These are phyloP conservation scores for Vicia faba DNA, from an alignment of 306 rosid genomes.

Conservation along the genomic window DNA sequence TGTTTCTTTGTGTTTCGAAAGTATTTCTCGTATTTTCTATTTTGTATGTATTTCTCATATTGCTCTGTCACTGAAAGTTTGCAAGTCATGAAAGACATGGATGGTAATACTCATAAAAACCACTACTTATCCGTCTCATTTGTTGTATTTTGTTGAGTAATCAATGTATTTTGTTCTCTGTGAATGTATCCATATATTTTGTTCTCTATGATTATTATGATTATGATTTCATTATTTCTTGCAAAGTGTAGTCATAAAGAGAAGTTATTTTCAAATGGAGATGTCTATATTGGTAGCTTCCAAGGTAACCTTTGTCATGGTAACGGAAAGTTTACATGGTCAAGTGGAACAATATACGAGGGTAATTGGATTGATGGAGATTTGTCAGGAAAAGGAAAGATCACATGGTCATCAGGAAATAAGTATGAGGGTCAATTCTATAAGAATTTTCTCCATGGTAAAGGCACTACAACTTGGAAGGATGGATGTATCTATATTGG, in stretches of 20 bases:
- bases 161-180: too few species aligned
- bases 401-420: background rate
- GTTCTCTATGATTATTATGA: too few species aligned
- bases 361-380: background rate
- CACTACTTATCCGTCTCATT: too few species aligned
- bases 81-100: too few species aligned
- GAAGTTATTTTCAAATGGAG: background rate
- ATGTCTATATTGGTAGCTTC: too few species aligned
- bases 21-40: too few species aligned
- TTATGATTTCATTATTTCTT: background rate
- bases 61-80: too few species aligned
- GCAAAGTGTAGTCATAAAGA: background rate
- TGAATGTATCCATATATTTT: background rate
- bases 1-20: too few species aligned
- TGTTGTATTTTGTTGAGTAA: too few species aligned
- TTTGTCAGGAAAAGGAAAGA: background rate
- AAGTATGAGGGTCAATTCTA: background rate
- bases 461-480: background rate
- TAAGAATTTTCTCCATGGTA: background rate
- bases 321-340: background rate
- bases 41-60: too few species aligned
- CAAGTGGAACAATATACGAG: background rate
- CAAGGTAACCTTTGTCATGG: background rate
- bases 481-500: constrained; percentile 47
- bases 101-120: too few species aligned